Conservation (phyloP, 495 filamentous ascomycete genomes). For the Lichenothelia convexa region DNA sequence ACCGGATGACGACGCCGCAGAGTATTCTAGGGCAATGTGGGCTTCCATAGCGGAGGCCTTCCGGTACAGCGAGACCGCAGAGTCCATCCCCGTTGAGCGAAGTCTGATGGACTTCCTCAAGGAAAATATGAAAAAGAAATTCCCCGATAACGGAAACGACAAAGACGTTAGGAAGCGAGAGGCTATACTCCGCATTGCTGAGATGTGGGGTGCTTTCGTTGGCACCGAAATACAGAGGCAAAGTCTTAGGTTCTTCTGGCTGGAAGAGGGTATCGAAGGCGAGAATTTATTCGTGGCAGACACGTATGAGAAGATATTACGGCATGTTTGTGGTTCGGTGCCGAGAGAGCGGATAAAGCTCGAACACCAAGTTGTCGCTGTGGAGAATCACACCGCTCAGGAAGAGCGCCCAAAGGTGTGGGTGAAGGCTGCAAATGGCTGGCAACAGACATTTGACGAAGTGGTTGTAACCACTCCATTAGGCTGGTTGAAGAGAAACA, state of each 20-base stretch:
- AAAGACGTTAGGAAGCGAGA: slow-evolving; percentile 26
- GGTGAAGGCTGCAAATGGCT: slow-evolving; percentile 35
- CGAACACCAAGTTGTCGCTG: slow-evolving; percentile 43
- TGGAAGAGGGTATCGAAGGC: slow-evolving; percentile 91
- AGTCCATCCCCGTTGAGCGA: slow-evolving; percentile 40
- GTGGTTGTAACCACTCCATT: slow-evolving; percentile 72
- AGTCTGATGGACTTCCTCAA: slow-evolving; percentile 68
- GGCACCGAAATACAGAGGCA: slow-evolving; percentile 60
- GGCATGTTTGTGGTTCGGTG: no score
- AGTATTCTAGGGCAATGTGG: slow-evolving; percentile 53
- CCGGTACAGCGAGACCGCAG: slow-evolving; percentile 46
- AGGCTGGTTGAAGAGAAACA: slow-evolving; percentile 73
- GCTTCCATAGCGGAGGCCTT: slow-evolving; percentile 62
- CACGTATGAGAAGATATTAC: slow-evolving; percentile 64
- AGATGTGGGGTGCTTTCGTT: slow-evolving; percentile 78
- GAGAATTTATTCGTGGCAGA: slow-evolving; percentile 79
- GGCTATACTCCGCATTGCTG: slow-evolving; percentile 41
- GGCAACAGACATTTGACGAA: slow-evolving; percentile 51
- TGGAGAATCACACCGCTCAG: slow-evolving; percentile 43
- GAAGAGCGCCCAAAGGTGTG: slow-evolving; percentile 36
- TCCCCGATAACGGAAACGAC: slow-evolving; percentile 31
- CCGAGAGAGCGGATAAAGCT: no score
- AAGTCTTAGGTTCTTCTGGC: slow-evolving; percentile 78
- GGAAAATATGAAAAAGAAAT: slow-evolving; percentile 27
- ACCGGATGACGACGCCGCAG: slow-evolving; percentile 29